phyloP scores from a whole-genome alignment of 2,329 filamentous ascomycete species.

The Ascochyta fabae region DNA sequence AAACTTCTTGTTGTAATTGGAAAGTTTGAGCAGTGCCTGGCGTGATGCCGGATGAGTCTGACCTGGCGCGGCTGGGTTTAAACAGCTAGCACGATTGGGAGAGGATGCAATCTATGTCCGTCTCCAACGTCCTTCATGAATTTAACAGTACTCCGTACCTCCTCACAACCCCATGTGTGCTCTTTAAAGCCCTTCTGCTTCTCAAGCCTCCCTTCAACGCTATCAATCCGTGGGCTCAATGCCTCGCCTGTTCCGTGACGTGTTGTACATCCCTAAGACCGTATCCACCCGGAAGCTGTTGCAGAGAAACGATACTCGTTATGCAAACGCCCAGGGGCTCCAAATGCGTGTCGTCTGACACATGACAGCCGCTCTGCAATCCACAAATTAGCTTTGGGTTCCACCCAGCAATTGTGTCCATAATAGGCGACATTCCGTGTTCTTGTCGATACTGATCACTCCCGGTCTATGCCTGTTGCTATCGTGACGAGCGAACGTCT shows the following conservation, averaged over 20 bases:
- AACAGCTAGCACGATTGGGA: neutral
- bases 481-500: neutral
- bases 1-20: constrained; percentile 35
- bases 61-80: neutral
- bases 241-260: neutral
- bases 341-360: constrained; percentile 6
- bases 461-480: neutral
- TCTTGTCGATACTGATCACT: neutral
- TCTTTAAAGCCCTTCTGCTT: neutral
- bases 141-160: neutral
- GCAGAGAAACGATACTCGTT: neutral
- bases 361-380: neutral
- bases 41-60: neutral
- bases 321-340: neutral
- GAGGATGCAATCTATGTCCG: neutral
- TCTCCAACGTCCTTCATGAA: neutral
- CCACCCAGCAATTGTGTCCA: neutral
- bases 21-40: neutral
- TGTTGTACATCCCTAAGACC: neutral
- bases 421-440: neutral
- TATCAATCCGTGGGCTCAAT: neutral
- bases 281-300: neutral
- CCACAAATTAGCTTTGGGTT: neutral
- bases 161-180: neutral
- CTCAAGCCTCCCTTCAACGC: neutral